Evolutionary conservation across 371 early-diverging fungal genomes (phyloP), one percentile per base, ranked within the genome.

Genomic region (Mucor racemosus): DNA sequence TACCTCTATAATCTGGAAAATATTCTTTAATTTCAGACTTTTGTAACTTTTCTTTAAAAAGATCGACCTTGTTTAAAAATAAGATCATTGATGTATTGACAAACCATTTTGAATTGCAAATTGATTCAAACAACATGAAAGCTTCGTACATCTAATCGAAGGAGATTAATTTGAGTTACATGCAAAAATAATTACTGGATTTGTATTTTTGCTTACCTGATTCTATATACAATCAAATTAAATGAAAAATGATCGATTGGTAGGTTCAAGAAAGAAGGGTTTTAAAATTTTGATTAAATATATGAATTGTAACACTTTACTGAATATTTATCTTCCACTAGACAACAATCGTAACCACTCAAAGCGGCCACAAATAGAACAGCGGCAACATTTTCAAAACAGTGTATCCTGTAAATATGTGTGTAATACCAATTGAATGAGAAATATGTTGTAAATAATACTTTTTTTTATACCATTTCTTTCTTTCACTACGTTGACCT

Each of bases 81-180:
- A 97, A 82, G 64, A 97, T 95, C 73, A 97, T 92, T 39, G 94
- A 92, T 0, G 96, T 95, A 59, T 92, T 88, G 41, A 86, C 84
- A 69, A 97, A 95, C 96, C 97, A 96, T 69, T 90, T 85, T 7
- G 92, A 92, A 77, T 97, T 97, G 81, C 96, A 95, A 66, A 97
- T 94, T 0, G 72, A 90, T 73, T 95, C 94, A 71, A 95, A 97
- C 42, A 97, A 82, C 65, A 93, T 93, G 68, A 96, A 81, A 1
- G 95, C 94, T 71, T 97, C 97, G 56, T 94, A 90, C 94, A 96
- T 95, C 72, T 72, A 59, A 15, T 26, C 1, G 26, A 26, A 3
- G 26, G 26, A 26, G 26, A 26, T 26, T 26, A 39, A 35, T 39
- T 53, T 13, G 26, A 4, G 31, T 53, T 5, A 42, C 21, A 55